Conservation (phyloP, 352 stramenopile species). For the Detonula confervacea region DNA sequence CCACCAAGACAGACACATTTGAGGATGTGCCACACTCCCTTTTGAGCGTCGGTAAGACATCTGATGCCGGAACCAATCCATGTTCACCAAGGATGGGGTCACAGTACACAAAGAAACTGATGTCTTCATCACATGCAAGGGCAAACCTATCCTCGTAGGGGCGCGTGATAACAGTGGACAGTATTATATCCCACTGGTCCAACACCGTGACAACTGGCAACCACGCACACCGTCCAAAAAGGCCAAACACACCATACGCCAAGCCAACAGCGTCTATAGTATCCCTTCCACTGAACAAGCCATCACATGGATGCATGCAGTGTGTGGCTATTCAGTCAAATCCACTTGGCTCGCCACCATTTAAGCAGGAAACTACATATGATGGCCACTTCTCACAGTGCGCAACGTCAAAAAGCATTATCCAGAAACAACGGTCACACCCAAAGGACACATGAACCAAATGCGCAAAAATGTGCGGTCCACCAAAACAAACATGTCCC, state of each 20-base stretch:
- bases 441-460: slow-evolving; percentile 36
- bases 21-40: slow-evolving; percentile 11
- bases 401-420: slow-evolving; percentile 31
- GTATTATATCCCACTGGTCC: slow-evolving; percentile 34
- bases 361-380: background rate
- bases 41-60: slow-evolving; percentile 6
- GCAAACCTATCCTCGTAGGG: slow-evolving; percentile 30
- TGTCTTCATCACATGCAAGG: slow-evolving; percentile 38
- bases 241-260: background rate
- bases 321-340: slow-evolving; percentile 7
- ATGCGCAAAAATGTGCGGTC: slow-evolving; percentile 10
- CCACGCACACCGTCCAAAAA: background rate
- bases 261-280: slow-evolving; percentile 23
- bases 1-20: slow-evolving; percentile 27
- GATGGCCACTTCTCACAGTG: slow-evolving; percentile 32
- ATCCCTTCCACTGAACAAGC: background rate
- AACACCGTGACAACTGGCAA: slow-evolving; percentile 23
- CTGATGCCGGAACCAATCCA: slow-evolving; percentile 23
- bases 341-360: slow-evolving; percentile 28
- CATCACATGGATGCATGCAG: slow-evolving; percentile 13
- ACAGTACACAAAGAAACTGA: slow-evolving; percentile 24
- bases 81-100: slow-evolving; percentile 38
- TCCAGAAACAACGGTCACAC: slow-evolving; percentile 28
- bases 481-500: slow-evolving; percentile 29
- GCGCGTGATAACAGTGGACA: slow-evolving; percentile 21